These are phyloP conservation scores for Phyllostachys edulis DNA, from an alignment of 176 grass and related monocot genomes.

Conservation along the genomic window DNA sequence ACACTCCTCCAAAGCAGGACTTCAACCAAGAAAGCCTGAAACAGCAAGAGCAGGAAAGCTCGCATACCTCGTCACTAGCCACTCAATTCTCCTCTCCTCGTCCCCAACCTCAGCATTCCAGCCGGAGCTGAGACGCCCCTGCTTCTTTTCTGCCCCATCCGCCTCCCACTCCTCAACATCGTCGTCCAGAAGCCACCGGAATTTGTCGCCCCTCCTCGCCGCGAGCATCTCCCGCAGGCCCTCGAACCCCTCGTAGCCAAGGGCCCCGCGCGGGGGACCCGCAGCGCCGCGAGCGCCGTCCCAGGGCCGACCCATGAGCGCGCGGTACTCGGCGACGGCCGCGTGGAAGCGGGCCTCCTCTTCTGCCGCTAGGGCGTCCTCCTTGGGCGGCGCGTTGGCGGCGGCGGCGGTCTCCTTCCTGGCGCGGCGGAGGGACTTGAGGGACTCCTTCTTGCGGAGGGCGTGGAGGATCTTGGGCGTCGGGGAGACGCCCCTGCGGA, in stretches of 20 bases:
- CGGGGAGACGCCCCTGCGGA: constrained; percentile 60
- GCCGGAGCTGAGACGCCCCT: not conserved
- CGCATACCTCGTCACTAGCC: constrained; percentile 65
- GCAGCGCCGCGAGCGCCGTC: constrained; percentile 17
- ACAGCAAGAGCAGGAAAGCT: not conserved
- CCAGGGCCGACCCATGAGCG: constrained; percentile 67
- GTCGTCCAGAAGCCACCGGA: constrained; percentile 70
- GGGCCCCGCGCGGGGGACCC: constrained; percentile 13
- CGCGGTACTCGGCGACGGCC: constrained; percentile 61
- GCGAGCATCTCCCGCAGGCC: constrained; percentile 71
- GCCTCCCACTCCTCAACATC: constrained; percentile 52
- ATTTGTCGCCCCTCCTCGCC: constrained; percentile 52
- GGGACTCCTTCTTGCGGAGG: constrained; percentile 87
- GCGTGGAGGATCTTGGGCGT: constrained; percentile 86
- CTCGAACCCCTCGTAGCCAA: constrained; percentile 45
- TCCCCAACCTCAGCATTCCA: constrained; percentile 15
- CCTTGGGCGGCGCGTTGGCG: not conserved
- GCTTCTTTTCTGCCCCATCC: not conserved
- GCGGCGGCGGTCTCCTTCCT: constrained; percentile 54
- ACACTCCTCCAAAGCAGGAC: not conserved
- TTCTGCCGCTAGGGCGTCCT: constrained; percentile 27
- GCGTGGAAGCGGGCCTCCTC: constrained; percentile 62
- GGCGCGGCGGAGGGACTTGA: constrained; percentile 63
- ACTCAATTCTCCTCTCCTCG: constrained; percentile 57
- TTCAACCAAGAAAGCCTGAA: not conserved